phyloP scores from a whole-genome alignment of 371 early-diverging fungal species.

The Sporodiniella umbellata region DNA sequence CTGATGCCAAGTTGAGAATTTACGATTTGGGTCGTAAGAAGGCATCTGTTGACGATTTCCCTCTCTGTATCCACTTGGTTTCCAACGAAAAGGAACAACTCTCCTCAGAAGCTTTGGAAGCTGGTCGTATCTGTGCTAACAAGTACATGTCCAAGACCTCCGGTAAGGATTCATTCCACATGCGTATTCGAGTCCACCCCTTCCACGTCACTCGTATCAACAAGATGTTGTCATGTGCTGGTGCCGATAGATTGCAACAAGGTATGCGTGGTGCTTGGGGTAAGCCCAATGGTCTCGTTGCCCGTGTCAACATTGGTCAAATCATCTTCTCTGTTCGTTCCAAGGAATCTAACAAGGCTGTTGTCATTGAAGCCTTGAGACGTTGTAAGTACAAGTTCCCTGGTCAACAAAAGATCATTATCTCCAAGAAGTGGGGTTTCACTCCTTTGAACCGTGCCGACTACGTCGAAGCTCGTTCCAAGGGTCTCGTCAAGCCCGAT shows the following conservation, averaged over 20 bases:
- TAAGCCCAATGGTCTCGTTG: constrained; percentile 99
- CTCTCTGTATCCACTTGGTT: constrained; percentile 94
- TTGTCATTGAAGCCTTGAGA: constrained; percentile 97
- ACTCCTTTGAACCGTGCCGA: constrained; percentile 97
- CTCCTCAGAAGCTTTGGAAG: constrained; percentile 99
- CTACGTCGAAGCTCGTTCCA: constrained; percentile 78
- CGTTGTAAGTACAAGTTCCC: constrained; percentile 99
- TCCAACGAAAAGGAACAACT: constrained; percentile 99
- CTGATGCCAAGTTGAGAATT: constrained; percentile 98
- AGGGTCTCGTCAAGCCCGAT: constrained; percentile 87
- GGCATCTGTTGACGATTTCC: constrained; percentile 99
- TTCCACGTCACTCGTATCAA: constrained; percentile 99
- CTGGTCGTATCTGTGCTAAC: constrained; percentile 99
- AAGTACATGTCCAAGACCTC: constrained; percentile 99
- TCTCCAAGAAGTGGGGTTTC: constrained; percentile 99
- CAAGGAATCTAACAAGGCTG: constrained; percentile 94
- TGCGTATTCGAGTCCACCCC: constrained; percentile 99
- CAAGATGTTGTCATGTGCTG: constrained; percentile 99
- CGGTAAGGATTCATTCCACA: constrained; percentile 99
- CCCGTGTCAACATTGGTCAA: constrained; percentile 99
- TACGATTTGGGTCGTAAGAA: constrained; percentile 99
- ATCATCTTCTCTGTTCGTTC: constrained; percentile 98
- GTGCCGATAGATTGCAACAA: constrained; percentile 99
- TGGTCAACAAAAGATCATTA: constrained; percentile 98
- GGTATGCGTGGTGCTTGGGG: constrained; percentile 99